Percentiles rank a stretch among this genome's conserved stretches.
Conservation (phyloP, 176 grass and related monocot species). For the Poa annua region DNA sequence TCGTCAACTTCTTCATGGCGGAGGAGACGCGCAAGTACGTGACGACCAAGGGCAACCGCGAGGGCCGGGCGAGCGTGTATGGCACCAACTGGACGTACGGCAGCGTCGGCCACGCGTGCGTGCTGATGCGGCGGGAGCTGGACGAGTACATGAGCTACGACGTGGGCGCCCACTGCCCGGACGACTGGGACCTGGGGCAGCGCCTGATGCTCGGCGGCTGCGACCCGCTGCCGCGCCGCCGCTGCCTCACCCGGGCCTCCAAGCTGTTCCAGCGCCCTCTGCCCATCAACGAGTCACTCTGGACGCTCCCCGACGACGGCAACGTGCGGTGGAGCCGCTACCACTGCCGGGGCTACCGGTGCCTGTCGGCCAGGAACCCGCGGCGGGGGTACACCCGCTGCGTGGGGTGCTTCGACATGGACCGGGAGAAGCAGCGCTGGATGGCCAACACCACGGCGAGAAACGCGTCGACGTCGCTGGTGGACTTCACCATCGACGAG, state of each 20-base stretch:
- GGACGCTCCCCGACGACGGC: slow-evolving; percentile 66
- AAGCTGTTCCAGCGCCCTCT: slow-evolving; percentile 60
- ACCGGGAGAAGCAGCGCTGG: slow-evolving; percentile 72
- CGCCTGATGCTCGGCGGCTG: slow-evolving; percentile 77
- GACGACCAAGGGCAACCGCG: slow-evolving; percentile 56
- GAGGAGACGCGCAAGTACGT: slow-evolving; percentile 81
- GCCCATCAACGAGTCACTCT: slow-evolving; percentile 65
- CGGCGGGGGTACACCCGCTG: slow-evolving; percentile 67
- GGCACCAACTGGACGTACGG: slow-evolving; percentile 57
- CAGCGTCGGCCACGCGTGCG: slow-evolving; percentile 63
- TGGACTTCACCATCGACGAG: slow-evolving; percentile 66
- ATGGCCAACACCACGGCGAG: background rate
- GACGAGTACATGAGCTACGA: slow-evolving; percentile 83
- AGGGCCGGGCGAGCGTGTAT: slow-evolving; percentile 43
- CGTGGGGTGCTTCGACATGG: slow-evolving; percentile 87
- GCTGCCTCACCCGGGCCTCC: slow-evolving; percentile 74
- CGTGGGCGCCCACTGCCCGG: slow-evolving; percentile 60
- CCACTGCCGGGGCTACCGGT: slow-evolving; percentile 70
- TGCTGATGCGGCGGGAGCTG: slow-evolving; percentile 58
- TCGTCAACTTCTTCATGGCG: slow-evolving; percentile 66
- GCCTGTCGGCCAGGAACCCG: slow-evolving; percentile 65
- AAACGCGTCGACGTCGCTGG: slow-evolving; percentile 31
- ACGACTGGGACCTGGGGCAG: slow-evolving; percentile 85
- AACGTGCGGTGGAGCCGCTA: slow-evolving; percentile 88
- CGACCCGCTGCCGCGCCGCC: slow-evolving; percentile 78